These are phyloP conservation scores for Sesbania bispinosa DNA, from an alignment of 306 rosid genomes.

Conservation along the genomic window DNA sequence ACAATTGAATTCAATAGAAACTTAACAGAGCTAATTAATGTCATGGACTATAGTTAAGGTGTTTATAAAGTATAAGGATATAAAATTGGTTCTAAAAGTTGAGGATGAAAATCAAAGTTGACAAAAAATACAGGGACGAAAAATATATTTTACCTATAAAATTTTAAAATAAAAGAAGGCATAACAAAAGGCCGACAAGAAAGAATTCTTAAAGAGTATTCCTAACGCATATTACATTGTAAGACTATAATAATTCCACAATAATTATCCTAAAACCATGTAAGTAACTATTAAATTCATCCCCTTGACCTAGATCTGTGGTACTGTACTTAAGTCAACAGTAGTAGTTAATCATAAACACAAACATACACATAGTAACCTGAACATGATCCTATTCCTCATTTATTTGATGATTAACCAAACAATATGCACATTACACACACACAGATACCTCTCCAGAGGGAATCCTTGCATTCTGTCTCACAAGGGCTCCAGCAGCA, in stretches of 20 bases:
- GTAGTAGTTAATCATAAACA: background rate
- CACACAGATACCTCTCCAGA: conserved; percentile 64
- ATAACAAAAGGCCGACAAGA: background rate
- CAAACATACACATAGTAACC: background rate
- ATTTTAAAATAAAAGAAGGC: background rate
- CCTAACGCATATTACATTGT: no score
- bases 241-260: no score
- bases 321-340: background rate
- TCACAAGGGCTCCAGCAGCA: conserved; percentile 91
- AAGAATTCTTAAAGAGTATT: background rate
- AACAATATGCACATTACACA: background rate
- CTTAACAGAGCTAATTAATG: no score
- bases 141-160: no score
- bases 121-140: no score
- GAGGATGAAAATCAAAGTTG: no score
- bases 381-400: background rate
- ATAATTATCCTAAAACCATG: background rate
- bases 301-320: background rate
- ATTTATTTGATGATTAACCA: background rate
- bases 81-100: no score
- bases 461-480: conserved; percentile 85
- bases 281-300: background rate
- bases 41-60: no score
- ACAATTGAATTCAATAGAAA: no score
- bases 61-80: no score